Evolutionary conservation across 75 land plant species (phyloP).

Genomic region (Sequoiadendron giganteum): DNA sequence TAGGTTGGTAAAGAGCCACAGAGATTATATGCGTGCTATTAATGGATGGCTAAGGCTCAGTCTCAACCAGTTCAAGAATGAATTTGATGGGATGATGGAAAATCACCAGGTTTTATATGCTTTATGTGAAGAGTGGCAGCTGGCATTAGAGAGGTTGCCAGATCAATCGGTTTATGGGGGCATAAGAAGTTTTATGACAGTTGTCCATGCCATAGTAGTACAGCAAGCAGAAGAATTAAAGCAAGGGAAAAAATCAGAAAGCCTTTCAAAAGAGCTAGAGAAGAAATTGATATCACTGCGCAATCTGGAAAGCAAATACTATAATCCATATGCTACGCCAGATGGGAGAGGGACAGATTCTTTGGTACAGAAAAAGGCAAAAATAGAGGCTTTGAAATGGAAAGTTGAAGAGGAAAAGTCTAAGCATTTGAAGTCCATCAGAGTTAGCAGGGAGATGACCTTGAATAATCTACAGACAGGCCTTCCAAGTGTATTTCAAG

Average conservation of each 20-base stretch:
- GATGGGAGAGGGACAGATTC: slow-evolving; percentile 45
- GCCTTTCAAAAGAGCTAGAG: slow-evolving; percentile 71
- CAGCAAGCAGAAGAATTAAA: slow-evolving; percentile 80
- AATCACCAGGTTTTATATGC: slow-evolving; percentile 21
- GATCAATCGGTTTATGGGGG: slow-evolving; percentile 90
- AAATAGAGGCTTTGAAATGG: slow-evolving; percentile 56
- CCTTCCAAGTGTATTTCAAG: slow-evolving; percentile 82
- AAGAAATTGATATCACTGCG: slow-evolving; percentile 61
- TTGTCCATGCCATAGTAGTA: slow-evolving; percentile 63
- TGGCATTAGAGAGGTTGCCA: slow-evolving; percentile 76
- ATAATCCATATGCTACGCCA: slow-evolving; percentile 33
- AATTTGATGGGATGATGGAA: slow-evolving; percentile 17
- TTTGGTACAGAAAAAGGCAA: slow-evolving; percentile 54
- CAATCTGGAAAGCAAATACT: slow-evolving; percentile 64
- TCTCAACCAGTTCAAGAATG: slow-evolving; percentile 39
- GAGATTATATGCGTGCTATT: slow-evolving; percentile 74
- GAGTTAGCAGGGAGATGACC: slow-evolving; percentile 66
- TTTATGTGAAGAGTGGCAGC: slow-evolving; percentile 83
- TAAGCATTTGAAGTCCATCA: slow-evolving; percentile 57
- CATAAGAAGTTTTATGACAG: slow-evolving; percentile 77
- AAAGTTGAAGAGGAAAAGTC: slow-evolving; percentile 70
- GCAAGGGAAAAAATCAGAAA: slow-evolving; percentile 60
- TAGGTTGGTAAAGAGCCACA: slow-evolving; percentile 59
- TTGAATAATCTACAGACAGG: slow-evolving; percentile 72
- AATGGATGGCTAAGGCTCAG: slow-evolving; percentile 81